Percentiles rank a stretch among this genome's conserved stretches.
phyloP scores from a whole-genome alignment of 148 eudicot genomes.

The Euryodendron excelsum region DNA sequence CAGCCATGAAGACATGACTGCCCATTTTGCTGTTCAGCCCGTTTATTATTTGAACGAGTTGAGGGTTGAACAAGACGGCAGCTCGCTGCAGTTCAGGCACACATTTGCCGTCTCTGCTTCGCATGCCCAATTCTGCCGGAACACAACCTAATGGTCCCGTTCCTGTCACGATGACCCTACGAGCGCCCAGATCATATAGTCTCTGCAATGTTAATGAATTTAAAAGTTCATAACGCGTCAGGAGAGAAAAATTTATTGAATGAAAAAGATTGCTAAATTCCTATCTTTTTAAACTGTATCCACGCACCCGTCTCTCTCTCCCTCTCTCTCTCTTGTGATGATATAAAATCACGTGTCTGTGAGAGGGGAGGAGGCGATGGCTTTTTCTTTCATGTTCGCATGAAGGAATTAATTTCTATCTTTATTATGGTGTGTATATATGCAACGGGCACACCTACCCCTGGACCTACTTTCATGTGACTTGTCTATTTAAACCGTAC shows the following conservation, averaged over 20 bases:
- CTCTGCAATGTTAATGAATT: conserved; percentile 23
- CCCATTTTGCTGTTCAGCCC: conserved; percentile 40
- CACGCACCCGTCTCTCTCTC: too few relatives aligned
- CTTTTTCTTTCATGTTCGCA: too few relatives aligned
- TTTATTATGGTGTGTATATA: too few relatives aligned
- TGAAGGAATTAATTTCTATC: too few relatives aligned
- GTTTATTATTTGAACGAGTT: conserved; percentile 32
- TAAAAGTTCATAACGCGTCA: neutral
- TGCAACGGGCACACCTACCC: too few relatives aligned
- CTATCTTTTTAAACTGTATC: too few relatives aligned
- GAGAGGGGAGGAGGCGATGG: too few relatives aligned
- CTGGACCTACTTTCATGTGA: neutral
- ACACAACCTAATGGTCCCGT: conserved; percentile 55
- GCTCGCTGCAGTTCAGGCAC: conserved; percentile 33
- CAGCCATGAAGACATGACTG: conserved; percentile 35
- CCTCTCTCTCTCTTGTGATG: too few relatives aligned
- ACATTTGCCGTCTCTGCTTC: conserved; percentile 43
- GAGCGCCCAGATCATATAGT: conserved; percentile 38
- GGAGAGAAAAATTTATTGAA: too few relatives aligned
- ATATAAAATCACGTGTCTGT: too few relatives aligned
- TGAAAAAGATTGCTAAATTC: too few relatives aligned
- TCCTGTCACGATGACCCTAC: conserved; percentile 50
- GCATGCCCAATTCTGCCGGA: conserved; percentile 46
- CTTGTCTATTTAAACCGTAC: neutral
- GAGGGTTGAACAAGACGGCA: conserved; percentile 46